Conservation (phyloP, 306 rosid species). For the Alnus rubra region DNA sequence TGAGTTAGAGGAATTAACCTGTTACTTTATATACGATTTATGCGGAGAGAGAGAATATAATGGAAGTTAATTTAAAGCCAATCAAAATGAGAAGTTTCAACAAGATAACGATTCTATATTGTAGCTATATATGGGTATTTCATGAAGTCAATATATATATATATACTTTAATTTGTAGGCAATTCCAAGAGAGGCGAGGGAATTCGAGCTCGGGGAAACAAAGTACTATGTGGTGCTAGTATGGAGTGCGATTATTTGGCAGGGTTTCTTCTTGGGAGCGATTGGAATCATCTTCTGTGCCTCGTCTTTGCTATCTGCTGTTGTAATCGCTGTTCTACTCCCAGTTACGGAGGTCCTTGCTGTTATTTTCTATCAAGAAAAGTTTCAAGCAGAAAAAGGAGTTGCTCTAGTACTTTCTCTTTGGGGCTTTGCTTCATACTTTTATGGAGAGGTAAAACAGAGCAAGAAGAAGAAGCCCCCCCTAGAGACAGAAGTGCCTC, state of each 20-base stretch:
- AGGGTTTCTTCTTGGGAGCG: slow-evolving; percentile 70
- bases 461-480: slow-evolving; percentile 11
- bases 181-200: slow-evolving; percentile 66
- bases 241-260: slow-evolving; percentile 57
- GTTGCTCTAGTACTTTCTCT: slow-evolving; percentile 57
- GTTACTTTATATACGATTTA: too few relatives aligned
- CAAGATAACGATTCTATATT: not conserved
- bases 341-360: slow-evolving; percentile 65
- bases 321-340: slow-evolving; percentile 53
- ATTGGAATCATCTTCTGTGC: slow-evolving; percentile 72
- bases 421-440: slow-evolving; percentile 74
- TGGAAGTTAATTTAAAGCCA: too few relatives aligned
- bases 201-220: slow-evolving; percentile 53
- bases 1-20: too few relatives aligned
- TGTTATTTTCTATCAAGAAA: slow-evolving; percentile 61
- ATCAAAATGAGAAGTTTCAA: not conserved
- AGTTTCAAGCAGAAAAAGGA: slow-evolving; percentile 58
- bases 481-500: slow-evolving; percentile 14
- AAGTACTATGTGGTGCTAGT: slow-evolving; percentile 60
- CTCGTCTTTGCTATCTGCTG: slow-evolving; percentile 62
- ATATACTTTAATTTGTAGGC: slow-evolving; percentile 34
- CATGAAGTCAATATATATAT: not conserved
- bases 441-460: slow-evolving; percentile 63
- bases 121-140: not conserved
- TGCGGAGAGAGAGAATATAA: too few relatives aligned